Evolutionary conservation across 2,329 filamentous ascomycete species (phyloP).

Genomic region (Emydomyces testavorans): DNA sequence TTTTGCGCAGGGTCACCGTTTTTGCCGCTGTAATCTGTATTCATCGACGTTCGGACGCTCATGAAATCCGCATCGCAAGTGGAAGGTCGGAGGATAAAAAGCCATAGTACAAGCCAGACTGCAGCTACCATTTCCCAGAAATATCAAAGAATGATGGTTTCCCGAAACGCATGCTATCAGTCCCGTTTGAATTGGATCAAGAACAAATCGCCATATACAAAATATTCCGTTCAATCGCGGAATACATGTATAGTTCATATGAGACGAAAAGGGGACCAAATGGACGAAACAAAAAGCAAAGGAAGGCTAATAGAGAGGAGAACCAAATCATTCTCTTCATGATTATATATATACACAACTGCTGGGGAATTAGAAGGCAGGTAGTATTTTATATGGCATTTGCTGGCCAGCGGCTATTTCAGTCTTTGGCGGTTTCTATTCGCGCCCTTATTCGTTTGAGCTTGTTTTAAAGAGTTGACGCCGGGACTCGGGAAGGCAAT

Average conservation of each 20-base stretch:
- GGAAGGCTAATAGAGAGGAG: background rate
- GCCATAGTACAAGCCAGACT: constrained; percentile 9
- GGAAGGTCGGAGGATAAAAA: constrained; percentile 14
- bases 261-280: background rate
- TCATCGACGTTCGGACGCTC: constrained; percentile 15
- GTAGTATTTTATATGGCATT: background rate
- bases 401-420: constrained; percentile 6
- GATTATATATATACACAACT: background rate
- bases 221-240: background rate
- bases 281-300: background rate
- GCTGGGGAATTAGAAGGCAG: background rate
- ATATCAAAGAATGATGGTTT: background rate
- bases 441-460: constrained; percentile 5
- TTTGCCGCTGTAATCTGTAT: constrained; percentile 15
- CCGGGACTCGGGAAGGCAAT: background rate
- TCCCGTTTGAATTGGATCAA: background rate
- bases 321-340: no score
- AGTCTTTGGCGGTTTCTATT: background rate
- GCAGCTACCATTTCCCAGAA: constrained; percentile 4
- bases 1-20: constrained; percentile 12
- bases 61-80: constrained; percentile 15
- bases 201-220: no score
- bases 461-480: background rate
- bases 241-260: background rate
- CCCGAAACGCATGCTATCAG: constrained; percentile 1